Evolutionary conservation across 2,329 filamentous ascomycete species (phyloP).

Genomic region (Colletotrichum sp.): DNA sequence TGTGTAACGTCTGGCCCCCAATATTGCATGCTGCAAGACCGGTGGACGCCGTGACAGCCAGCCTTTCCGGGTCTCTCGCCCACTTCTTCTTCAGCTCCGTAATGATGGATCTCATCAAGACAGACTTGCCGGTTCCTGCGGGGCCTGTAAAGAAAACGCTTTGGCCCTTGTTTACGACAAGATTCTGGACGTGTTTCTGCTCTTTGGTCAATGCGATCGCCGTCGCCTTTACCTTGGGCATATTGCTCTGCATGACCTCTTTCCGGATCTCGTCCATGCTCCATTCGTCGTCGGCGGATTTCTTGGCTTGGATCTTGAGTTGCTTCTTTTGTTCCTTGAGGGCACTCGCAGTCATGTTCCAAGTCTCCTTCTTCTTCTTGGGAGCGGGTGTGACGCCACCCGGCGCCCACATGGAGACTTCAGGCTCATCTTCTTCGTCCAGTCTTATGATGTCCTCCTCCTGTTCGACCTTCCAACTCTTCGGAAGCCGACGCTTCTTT

Average conservation of each 20-base stretch:
- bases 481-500: constrained; percentile 73
- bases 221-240: constrained; percentile 42
- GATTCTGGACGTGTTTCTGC: constrained; percentile 80
- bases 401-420: not conserved
- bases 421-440: constrained; percentile 35
- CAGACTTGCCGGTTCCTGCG: constrained; percentile 95
- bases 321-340: constrained; percentile 80
- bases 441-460: constrained; percentile 25
- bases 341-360: constrained; percentile 76
- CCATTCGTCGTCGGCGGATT: constrained; percentile 41
- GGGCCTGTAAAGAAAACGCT: constrained; percentile 99
- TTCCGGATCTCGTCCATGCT: constrained; percentile 48
- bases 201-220: constrained; percentile 81
- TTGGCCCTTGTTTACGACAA: constrained; percentile 79
- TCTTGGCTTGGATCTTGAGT: constrained; percentile 67
- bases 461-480: constrained; percentile 30
- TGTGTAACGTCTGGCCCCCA: constrained; percentile 93
- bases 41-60: constrained; percentile 95
- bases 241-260: constrained; percentile 40
- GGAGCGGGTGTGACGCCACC: constrained; percentile 30
- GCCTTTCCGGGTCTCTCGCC: constrained; percentile 75
- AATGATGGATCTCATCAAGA: constrained; percentile 93
- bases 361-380: constrained; percentile 48
- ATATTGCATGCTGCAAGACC: constrained; percentile 97
- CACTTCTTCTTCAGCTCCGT: constrained; percentile 78